A percentile compares a stretch with the other conserved stretches of the same genome.
Evolutionary conservation across 2,329 filamentous ascomycete species (phyloP).

Genomic region (Hypoxylon sp.): DNA sequence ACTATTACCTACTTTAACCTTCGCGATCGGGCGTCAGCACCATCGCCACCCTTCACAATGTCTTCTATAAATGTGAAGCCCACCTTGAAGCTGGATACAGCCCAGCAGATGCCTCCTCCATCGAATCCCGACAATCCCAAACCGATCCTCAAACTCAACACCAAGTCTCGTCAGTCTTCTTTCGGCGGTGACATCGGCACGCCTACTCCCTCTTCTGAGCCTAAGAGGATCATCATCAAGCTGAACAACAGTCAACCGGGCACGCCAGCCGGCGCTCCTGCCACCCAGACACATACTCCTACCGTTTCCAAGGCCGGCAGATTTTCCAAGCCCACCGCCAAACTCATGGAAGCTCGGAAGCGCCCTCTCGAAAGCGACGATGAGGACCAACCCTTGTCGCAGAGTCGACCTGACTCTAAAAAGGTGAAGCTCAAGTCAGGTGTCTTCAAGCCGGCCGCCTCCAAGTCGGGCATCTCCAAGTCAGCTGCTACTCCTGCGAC

Average conservation of each 20-base stretch:
- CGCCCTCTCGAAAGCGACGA: conserved; percentile 63
- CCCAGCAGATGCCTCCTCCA: conserved; percentile 44
- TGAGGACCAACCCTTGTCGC: conserved; percentile 51
- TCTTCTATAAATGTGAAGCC: conserved; percentile 42
- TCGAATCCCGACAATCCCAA: conserved; percentile 38
- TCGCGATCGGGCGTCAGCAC: not conserved
- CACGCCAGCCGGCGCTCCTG: conserved; percentile 40
- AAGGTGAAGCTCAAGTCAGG: conserved; percentile 62
- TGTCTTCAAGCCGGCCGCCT: conserved; percentile 42
- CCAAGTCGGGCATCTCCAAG: conserved; percentile 38
- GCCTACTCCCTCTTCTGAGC: conserved; percentile 43
- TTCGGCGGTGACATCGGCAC: conserved; percentile 39
- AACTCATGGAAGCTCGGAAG: conserved; percentile 67
- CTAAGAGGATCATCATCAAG: conserved; percentile 52
- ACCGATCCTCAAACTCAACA: conserved; percentile 47
- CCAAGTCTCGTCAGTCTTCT: conserved; percentile 40
- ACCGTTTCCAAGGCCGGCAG: conserved; percentile 67
- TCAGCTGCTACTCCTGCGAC: conserved; percentile 40
- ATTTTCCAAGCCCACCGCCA: conserved; percentile 66
- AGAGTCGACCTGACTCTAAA: conserved; percentile 51
- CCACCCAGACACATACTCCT: conserved; percentile 37
- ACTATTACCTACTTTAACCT: not conserved
- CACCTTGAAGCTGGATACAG: conserved; percentile 42
- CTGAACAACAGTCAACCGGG: conserved; percentile 45
- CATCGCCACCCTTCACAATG: conserved; percentile 29